phyloP scores from a whole-genome alignment of 2,329 filamentous ascomycete species.

The Colletotrichum neosansevieriae region DNA sequence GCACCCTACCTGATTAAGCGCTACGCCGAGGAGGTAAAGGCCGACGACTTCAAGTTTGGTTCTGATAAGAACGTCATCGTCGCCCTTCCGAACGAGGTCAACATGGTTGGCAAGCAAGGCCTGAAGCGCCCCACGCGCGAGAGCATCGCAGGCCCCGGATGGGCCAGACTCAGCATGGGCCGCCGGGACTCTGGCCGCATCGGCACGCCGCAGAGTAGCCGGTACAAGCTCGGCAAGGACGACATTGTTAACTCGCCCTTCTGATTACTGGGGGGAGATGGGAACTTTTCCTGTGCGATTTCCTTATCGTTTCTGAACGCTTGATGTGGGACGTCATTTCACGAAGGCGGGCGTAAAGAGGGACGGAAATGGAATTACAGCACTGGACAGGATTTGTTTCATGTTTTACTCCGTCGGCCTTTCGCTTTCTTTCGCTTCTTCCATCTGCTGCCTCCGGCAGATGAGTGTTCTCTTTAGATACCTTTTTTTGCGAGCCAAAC shows the following conservation, averaged over 20 bases:
- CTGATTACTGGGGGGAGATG: conserved; percentile 47
- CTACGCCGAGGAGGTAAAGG: conserved; percentile 94
- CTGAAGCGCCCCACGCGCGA: conserved; percentile 91
- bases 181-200: conserved; percentile 65
- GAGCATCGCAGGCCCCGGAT: conserved; percentile 79
- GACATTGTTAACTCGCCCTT: conserved; percentile 84
- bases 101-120: conserved; percentile 91
- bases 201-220: conserved; percentile 65
- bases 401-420: not conserved
- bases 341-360: conserved; percentile 15
- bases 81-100: conserved; percentile 94
- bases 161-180: conserved; percentile 57
- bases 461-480: conserved; percentile 22
- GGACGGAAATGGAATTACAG: conserved; percentile 17
- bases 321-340: conserved; percentile 23
- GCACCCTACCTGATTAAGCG: conserved; percentile 97
- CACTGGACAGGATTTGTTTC: conserved; percentile 5
- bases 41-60: conserved; percentile 98
- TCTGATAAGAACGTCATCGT: conserved; percentile 99
- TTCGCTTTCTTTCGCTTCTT: conserved; percentile 3
- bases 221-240: conserved; percentile 81
- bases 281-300: not conserved
- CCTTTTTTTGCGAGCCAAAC: not conserved
- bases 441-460: not conserved
- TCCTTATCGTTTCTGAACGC: conserved; percentile 2